Evolutionary conservation across 306 rosid species (phyloP), one percentile per base, ranked within the genome.

Genomic region (Chamaecrista fasciculata): DNA sequence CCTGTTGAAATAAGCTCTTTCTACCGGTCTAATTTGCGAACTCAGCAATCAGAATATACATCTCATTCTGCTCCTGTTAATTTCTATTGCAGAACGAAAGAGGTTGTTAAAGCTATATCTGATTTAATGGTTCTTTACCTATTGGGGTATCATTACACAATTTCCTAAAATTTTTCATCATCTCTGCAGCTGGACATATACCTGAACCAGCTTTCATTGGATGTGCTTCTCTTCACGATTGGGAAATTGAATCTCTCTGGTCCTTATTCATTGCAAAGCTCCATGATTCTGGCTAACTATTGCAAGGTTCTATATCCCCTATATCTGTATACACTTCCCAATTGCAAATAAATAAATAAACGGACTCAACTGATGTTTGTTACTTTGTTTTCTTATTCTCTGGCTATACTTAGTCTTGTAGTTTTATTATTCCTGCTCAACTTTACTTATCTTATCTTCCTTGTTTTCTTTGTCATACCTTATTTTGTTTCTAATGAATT

Each of bases 191-290:
- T 86, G 78, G 74, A 82, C 53, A 61, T 90, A 64, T 88, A 84
- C 79, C 65, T 93, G 62, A 83, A 80, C 55, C 97, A 93, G 87
- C 85, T 79, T 74, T 88, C 98, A 5, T 61, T 93, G 88, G 98
- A 93, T 31, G 78, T 83, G 62, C 80, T 90, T 81, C 97, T 93
- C 88, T 93, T 88, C 78, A 72, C 87, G 55, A 62, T 86, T 64
- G 97, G 97, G 74, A 84, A 82, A 73, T 62, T 93, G 79, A 63
- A 86, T 71, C 67, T 93, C 71, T 87, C 97, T 50, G 97, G 98
- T 74, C 98, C 98, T 78, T 93, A 77, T 74, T 84, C 83, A 25
- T 81, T 93, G 80, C 90, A 66, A 74, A 84, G 84, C 80, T 80
- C 87, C 58, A 76, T 77, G 79, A 69, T 86, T 77, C 76, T 83